Evolutionary conservation across 768 basidiomycete species (phyloP).

Genomic region (Mycena olivaceomarginata): DNA sequence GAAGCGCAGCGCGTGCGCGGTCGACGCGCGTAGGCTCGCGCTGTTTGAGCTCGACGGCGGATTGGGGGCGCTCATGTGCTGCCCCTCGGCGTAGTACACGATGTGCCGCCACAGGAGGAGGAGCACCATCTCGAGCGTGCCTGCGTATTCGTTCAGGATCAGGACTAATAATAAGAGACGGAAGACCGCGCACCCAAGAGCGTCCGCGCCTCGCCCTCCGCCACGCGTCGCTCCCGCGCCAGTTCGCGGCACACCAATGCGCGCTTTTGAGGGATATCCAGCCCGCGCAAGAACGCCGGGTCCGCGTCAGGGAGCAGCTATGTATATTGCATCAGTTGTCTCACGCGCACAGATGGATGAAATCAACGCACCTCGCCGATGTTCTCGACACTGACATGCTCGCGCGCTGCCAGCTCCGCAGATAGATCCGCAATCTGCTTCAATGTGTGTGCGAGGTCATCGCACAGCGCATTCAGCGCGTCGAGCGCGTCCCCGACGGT

Average conservation of each 20-base stretch:
- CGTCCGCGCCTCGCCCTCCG: slow-evolving; percentile 69
- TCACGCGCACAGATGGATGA: not conserved
- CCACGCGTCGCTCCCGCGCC: slow-evolving; percentile 61
- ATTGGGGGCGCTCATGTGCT: slow-evolving; percentile 52
- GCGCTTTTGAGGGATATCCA: slow-evolving; percentile 83
- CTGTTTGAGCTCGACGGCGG: slow-evolving; percentile 39
- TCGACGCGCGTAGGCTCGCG: slow-evolving; percentile 64
- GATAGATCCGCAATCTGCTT: slow-evolving; percentile 82
- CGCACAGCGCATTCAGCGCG: slow-evolving; percentile 77
- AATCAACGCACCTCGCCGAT: slow-evolving; percentile 76
- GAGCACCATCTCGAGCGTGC: slow-evolving; percentile 85
- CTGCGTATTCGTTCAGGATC: slow-evolving; percentile 55
- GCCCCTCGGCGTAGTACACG: slow-evolving; percentile 73
- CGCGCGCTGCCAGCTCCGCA: slow-evolving; percentile 82
- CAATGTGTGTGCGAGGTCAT: slow-evolving; percentile 75
- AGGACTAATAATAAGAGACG: not conserved
- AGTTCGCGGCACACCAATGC: slow-evolving; percentile 78
- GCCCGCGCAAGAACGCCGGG: slow-evolving; percentile 73
- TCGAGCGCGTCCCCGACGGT: slow-evolving; percentile 85
- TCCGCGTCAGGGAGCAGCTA: slow-evolving; percentile 74
- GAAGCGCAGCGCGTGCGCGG: slow-evolving; percentile 71
- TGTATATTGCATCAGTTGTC: not conserved
- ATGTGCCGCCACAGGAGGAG: slow-evolving; percentile 90
- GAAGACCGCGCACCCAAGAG: slow-evolving; percentile 68
- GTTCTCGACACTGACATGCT: slow-evolving; percentile 83